Evolutionary conservation across 164 flowering plant species (phyloP), one percentile per base, ranked within the genome.

Genomic region (Magnolia changhungtana): DNA sequence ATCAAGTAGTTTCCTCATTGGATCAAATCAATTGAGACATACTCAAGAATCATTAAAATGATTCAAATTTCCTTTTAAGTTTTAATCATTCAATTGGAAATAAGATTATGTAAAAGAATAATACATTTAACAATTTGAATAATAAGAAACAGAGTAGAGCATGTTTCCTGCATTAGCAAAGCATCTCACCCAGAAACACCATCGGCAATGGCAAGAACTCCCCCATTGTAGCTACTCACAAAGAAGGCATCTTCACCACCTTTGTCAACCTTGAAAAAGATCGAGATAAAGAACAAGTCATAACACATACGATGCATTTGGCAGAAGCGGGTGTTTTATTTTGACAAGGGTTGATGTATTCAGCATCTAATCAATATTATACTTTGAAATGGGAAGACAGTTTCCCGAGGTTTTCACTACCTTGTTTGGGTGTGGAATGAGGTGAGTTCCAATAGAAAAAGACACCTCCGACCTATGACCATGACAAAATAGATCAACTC

Each of bases 201-300:
- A 83, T 95, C 99, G 63, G 99, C 97, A 73, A 95, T 85, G 21
- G 92, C 94, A 84, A 93, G 83, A 72, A 91, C 91, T 77, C 97
- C 98, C 6, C 97, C 95, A 74, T 84, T 83, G 75, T 79, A 84
- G 80, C 81, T 81, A 80, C 97, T 91, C 50, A 93, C 88, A 64
- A 93, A 87, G 81, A 92, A 90, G 14, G 96, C 98, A 88, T 95
- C 98, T 81, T 95, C 99, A 64, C 99, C 99, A 55, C 99, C 99
- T 83, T 66, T 89, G 8, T 90, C 98, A 69, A 91, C 85, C 99
- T 95, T 83, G 7, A 63, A 31, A 68, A 73, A 58, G 13, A 71
- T 7, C 31, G 52, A 69, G 55, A 63, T 16, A 11, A 55, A 70
- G 69, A 69, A 49, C 23, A 74, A 37, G 10, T 50, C 1, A 8